A percentile compares a stretch with the other conserved stretches of the same genome.
Conservation (phyloP, 2,329 filamentous ascomycete genomes). For the Penicillium sp. region DNA sequence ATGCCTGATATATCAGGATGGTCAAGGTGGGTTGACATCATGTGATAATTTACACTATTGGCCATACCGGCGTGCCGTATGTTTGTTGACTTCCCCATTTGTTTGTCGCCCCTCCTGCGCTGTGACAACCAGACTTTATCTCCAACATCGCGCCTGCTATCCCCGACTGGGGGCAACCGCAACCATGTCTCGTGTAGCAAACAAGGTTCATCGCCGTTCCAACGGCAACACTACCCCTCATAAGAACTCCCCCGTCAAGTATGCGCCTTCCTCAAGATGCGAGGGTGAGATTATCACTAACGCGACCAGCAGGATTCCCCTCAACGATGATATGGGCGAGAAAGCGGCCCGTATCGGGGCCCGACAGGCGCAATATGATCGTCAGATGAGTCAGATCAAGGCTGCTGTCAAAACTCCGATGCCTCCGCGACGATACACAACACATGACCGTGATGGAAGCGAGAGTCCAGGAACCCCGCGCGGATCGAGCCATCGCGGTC, state of each 20-base stretch:
- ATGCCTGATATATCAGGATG: conserved; percentile 7
- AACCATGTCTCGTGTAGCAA: conserved; percentile 58
- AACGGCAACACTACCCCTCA: conserved; percentile 52
- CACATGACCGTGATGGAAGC: conserved; percentile 38
- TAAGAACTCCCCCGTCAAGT: conserved; percentile 54
- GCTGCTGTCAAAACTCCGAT: conserved; percentile 59
- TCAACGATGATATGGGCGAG: conserved; percentile 93
- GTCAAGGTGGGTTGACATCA: neutral
- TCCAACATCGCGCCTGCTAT: conserved; percentile 14
- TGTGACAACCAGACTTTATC: conserved; percentile 16
- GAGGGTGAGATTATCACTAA: conserved; percentile 6
- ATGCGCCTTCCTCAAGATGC: conserved; percentile 17
- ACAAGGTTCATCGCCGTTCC: conserved; percentile 46
- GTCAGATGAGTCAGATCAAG: conserved; percentile 89
- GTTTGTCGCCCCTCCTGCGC: conserved; percentile 22
- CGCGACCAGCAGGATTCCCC: conserved; percentile 67
- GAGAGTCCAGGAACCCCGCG: conserved; percentile 54
- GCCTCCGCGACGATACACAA: conserved; percentile 42
- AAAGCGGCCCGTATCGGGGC: conserved; percentile 85
- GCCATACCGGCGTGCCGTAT: conserved; percentile 32
- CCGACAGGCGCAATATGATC: conserved; percentile 82
- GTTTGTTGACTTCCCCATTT: conserved; percentile 35
- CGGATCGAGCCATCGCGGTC: conserved; percentile 34
- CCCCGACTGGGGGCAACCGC: conserved; percentile 29
- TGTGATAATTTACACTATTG: conserved; percentile 22